Evolutionary conservation across 305 asterid species (phyloP).

Genomic region (Andrographis paniculata): DNA sequence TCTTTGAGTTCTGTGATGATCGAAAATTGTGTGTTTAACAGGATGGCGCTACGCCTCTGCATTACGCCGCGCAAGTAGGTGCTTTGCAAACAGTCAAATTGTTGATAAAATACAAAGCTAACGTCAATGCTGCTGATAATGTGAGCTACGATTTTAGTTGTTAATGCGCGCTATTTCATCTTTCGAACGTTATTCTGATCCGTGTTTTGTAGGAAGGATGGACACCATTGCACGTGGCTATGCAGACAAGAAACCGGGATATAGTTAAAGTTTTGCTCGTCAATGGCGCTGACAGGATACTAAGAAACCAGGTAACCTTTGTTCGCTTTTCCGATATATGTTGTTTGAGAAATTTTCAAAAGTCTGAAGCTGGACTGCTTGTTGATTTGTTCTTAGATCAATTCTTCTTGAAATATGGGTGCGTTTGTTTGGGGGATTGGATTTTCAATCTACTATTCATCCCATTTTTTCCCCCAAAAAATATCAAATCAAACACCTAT

Average conservation of each 20-base stretch:
- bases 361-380: neutral
- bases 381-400: too few relatives aligned
- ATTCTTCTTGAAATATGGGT: too few relatives aligned
- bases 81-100: conserved; percentile 82
- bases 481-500: too few relatives aligned
- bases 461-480: too few relatives aligned
- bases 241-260: conserved; percentile 82
- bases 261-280: conserved; percentile 60
- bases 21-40: conserved; percentile 17
- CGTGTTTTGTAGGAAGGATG: conserved; percentile 62
- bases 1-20: conserved; percentile 4
- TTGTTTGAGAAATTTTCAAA: neutral
- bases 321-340: neutral
- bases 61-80: conserved; percentile 93
- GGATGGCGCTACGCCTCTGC: conserved; percentile 91
- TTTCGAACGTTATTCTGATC: neutral
- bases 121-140: conserved; percentile 72
- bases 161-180: neutral
- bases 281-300: conserved; percentile 75
- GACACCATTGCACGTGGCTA: conserved; percentile 86
- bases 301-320: conserved; percentile 55
- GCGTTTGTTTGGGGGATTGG: too few relatives aligned
- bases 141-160: conserved; percentile 33
- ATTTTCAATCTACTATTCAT: too few relatives aligned
- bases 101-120: conserved; percentile 72